Evolutionary conservation across 2,329 filamentous ascomycete species (phyloP).

Genomic region (Truncatella angustata): DNA sequence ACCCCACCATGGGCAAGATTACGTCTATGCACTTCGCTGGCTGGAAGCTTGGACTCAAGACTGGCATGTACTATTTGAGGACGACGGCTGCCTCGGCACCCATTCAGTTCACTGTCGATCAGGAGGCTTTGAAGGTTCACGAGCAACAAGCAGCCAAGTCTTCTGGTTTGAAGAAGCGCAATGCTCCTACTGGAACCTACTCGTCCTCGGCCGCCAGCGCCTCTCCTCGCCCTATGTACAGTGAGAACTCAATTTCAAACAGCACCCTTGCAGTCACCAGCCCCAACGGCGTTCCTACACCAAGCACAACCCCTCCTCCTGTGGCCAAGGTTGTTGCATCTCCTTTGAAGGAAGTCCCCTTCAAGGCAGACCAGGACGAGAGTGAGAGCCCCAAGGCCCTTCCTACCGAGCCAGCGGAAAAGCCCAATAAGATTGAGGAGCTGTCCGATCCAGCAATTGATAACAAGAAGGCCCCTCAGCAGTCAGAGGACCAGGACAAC

Average conservation of each 20-base stretch:
- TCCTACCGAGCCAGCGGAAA: slow-evolving; percentile 66
- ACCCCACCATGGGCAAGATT: slow-evolving; percentile 99
- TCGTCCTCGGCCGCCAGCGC: slow-evolving; percentile 63
- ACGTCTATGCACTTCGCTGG: slow-evolving; percentile 99
- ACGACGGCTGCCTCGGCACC: slow-evolving; percentile 95
- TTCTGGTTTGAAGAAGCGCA: slow-evolving; percentile 66
- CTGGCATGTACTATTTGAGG: slow-evolving; percentile 99
- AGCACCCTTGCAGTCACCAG: slow-evolving; percentile 31
- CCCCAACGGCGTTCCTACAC: slow-evolving; percentile 66
- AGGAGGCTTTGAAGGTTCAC: slow-evolving; percentile 84
- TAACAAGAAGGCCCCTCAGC: slow-evolving; percentile 46
- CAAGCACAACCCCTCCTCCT: slow-evolving; percentile 64
- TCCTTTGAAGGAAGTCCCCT: slow-evolving; percentile 62
- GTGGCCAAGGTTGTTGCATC: slow-evolving; percentile 46
- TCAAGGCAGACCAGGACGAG: slow-evolving; percentile 75
- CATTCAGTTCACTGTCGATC: slow-evolving; percentile 98
- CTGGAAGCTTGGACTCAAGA: slow-evolving; percentile 99
- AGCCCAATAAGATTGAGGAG: slow-evolving; percentile 59
- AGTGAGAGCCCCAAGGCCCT: slow-evolving; percentile 78
- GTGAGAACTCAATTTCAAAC: slow-evolving; percentile 46
- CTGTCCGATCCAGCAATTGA: slow-evolving; percentile 56
- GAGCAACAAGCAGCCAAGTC: slow-evolving; percentile 75
- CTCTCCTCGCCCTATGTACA: slow-evolving; percentile 36
- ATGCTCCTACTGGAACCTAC: slow-evolving; percentile 54
- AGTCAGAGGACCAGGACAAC: slow-evolving; percentile 72